Evolutionary conservation across 169 alveolate species (phyloP).

Genomic region (Eimeria acervulina): DNA sequence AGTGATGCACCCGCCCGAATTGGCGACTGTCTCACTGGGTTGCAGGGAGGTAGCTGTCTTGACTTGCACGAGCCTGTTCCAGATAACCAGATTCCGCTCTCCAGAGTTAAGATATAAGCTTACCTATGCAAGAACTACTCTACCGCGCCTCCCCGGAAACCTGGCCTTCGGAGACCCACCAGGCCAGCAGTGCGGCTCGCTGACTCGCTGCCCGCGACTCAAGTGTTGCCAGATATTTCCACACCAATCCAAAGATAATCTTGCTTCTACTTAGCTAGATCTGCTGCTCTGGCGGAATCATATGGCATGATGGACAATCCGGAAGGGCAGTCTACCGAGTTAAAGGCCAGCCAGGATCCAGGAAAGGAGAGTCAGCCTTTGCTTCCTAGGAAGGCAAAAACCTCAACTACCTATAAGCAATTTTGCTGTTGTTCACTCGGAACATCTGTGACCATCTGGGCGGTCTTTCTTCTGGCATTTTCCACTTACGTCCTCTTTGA

Average conservation of each 20-base stretch:
- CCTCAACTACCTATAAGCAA: conserved; percentile 70
- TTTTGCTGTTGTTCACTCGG: conserved; percentile 81
- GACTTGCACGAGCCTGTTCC: not conserved
- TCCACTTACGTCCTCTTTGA: conserved; percentile 70
- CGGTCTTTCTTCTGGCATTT: conserved; percentile 77
- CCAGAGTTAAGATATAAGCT: not conserved
- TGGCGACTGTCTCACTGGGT: conserved; percentile 5
- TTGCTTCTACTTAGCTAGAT: not conserved
- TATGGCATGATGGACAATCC: conserved; percentile 27
- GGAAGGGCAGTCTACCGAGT: conserved; percentile 7
- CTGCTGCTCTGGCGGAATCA: not conserved
- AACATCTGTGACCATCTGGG: conserved; percentile 81
- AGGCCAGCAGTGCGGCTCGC: conserved; percentile 9
- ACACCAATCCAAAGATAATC: not conserved
- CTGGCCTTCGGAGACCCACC: not conserved
- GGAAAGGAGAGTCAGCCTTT: conserved; percentile 56
- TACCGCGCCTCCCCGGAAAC: not conserved
- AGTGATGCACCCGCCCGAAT: not conserved
- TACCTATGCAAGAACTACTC: not conserved
- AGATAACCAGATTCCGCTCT: not conserved
- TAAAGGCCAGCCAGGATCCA: conserved; percentile 1
- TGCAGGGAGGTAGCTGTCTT: conserved; percentile 14
- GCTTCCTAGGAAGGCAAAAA: not conserved
- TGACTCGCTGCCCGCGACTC: not conserved
- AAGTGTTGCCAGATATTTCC: not conserved